Base-by-base conservation (phyloP, 192 early-diverging fungal genomes). In the Hyaloraphidium curvatum region DNA sequence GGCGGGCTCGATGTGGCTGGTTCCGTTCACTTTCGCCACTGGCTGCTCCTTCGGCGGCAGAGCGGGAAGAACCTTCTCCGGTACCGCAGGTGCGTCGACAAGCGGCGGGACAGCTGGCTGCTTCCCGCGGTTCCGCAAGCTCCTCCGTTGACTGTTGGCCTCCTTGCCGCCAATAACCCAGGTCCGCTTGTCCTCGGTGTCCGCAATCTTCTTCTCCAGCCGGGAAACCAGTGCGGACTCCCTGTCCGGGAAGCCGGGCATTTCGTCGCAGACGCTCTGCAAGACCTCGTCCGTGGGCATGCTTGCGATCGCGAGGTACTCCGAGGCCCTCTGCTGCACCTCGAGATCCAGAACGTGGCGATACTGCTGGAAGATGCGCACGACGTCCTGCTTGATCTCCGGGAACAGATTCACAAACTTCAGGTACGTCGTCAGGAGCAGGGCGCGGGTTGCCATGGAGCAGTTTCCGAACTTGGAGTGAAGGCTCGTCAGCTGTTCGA, bases 401-500 rank as follows among this genome's bases (percentile, higher is more conserved):
- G 95, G 95, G 60, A 99, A 99, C 39, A 99, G 62, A 63, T 99
- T 99, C 51, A 86, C 73, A 55, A 97, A 92, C 63, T 99, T 99
- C 63, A 89, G 74, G 52, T 91, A 89, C 0, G 93, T 89, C 11
- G 92, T 86, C 35, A 99, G 63, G 16, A 95, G 68, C 31, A 97
- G 66, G 2, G 85, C 82, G 1, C 88, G 75, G 2, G 91, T 94
- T 0, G 74, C 60, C 21, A 77, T 67, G 23, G 89, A 81, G 55
- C 79, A 84, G 2, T 87, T 66, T 1, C 74, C 67, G 71, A 97
- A 91, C 35, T 92, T 90, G 22, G 86, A 72, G 68, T 99, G 90
- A 22, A 99, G 71, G 0, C 88, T 81, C 58, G 83, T 88, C 66
- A 99, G 91, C 62, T 97, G 93, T 30, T 95, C 91, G 39, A 87